Evolutionary conservation across 257 asterid species (phyloP).

Genomic region (Agastache rugosa): DNA sequence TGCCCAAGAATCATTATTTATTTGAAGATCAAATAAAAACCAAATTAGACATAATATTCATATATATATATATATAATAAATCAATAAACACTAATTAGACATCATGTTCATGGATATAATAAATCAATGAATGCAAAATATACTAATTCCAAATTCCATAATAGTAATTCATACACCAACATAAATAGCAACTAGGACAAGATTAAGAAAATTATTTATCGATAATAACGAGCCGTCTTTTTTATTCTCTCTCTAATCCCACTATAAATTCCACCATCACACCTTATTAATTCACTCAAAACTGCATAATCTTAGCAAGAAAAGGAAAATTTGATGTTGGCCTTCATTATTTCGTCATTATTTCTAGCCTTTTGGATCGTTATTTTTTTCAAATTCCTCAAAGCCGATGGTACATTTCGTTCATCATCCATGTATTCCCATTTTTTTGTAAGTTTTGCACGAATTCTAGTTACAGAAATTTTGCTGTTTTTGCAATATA

Average conservation of each 20-base stretch:
- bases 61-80: no score
- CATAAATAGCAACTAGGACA: neutral
- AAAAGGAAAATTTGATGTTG: slow-evolving; percentile 45
- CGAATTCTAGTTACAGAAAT: neutral
- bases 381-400: slow-evolving; percentile 57
- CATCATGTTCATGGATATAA: no score
- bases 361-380: slow-evolving; percentile 38
- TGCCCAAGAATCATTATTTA: no score
- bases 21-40: no score
- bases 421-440: neutral
- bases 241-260: no score
- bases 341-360: slow-evolving; percentile 40
- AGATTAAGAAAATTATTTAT: no score
- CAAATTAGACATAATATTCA: no score
- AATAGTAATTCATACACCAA: neutral
- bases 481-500: slow-evolving; percentile 7
- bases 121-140: no score
- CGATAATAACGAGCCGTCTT: no score
- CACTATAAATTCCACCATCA: neutral
- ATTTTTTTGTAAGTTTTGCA: neutral
- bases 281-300: neutral
- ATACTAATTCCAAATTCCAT: no score
- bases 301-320: slow-evolving; percentile 14
- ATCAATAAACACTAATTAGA: no score
- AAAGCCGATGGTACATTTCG: slow-evolving; percentile 76